phyloP scores from a whole-genome alignment of 257 asterid species.

The Ophiorrhiza pumila region DNA sequence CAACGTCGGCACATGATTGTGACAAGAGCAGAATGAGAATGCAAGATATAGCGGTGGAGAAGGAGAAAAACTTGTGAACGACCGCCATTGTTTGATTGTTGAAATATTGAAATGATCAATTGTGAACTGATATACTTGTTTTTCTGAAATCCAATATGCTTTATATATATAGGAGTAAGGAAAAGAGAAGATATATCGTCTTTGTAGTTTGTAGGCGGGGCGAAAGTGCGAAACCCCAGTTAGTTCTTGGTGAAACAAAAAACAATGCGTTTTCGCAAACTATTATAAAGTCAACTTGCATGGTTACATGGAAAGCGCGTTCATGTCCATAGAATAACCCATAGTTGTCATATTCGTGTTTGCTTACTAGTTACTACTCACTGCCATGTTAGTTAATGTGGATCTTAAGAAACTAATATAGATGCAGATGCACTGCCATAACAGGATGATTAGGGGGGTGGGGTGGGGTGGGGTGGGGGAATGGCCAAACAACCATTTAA shows the following conservation, averaged over 20 bases:
- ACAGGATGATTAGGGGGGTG: too few species aligned
- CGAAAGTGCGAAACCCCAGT: too few species aligned
- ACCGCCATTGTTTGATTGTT: background rate
- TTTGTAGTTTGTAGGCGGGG: too few species aligned
- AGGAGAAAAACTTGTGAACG: background rate
- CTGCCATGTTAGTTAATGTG: too few species aligned
- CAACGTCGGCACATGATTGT: slow-evolving; percentile 14
- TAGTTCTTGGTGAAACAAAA: background rate
- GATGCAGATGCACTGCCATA: too few species aligned
- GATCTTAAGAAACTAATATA: too few species aligned
- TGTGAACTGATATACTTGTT: background rate
- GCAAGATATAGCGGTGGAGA: background rate
- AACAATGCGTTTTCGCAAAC: background rate
- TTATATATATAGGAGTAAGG: too few species aligned
- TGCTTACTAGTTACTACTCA: too few species aligned
- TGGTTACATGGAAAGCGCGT: slow-evolving; percentile 15
- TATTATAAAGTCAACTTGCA: slow-evolving; percentile 17
- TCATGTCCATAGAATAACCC: background rate
- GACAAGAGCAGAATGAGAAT: slow-evolving; percentile 11
- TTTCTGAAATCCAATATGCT: background rate
- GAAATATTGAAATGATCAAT: background rate
- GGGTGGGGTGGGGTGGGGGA: too few species aligned
- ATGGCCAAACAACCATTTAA: too few species aligned
- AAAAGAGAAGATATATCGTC: too few species aligned
- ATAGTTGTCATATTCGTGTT: too few species aligned